phyloP scores from a whole-genome alignment of 2,329 filamentous ascomycete species.

The Raffaelea ambrosiae region DNA sequence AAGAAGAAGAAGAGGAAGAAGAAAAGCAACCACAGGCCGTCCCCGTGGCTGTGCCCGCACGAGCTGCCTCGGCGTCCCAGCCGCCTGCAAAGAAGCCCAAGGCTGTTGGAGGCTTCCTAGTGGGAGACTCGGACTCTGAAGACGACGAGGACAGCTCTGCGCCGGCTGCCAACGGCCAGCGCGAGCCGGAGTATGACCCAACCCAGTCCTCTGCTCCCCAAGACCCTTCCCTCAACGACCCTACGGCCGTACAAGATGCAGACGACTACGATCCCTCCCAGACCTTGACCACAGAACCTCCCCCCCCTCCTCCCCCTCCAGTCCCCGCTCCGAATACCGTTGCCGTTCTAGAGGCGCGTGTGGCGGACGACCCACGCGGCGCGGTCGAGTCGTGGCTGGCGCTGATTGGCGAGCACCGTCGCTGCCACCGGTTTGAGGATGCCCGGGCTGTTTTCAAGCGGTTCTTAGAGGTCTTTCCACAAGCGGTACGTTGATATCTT shows the following conservation, averaged over 20 bases:
- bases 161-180: not conserved
- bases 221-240: not conserved
- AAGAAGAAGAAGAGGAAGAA: not conserved
- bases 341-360: slow-evolving; percentile 77
- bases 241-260: slow-evolving; percentile 17
- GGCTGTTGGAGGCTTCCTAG: slow-evolving; percentile 50
- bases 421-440: slow-evolving; percentile 73
- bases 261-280: slow-evolving; percentile 23
- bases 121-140: slow-evolving; percentile 52
- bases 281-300: slow-evolving; percentile 16
- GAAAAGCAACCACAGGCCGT: slow-evolving; percentile 13
- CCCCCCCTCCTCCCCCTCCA: slow-evolving; percentile 16
- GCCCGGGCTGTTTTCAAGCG: slow-evolving; percentile 73
- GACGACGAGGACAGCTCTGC: slow-evolving; percentile 28
- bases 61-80: slow-evolving; percentile 13
- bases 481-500: slow-evolving; percentile 62
- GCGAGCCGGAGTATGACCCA: slow-evolving; percentile 7
- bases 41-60: slow-evolving; percentile 17
- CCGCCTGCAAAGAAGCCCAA: slow-evolving; percentile 47
- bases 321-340: slow-evolving; percentile 54
- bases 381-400: slow-evolving; percentile 87
- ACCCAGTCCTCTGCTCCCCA: not conserved
- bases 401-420: slow-evolving; percentile 77
- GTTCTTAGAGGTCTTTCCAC: slow-evolving; percentile 81
- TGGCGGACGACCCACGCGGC: slow-evolving; percentile 85